A percentile compares a stretch with the other conserved stretches of the same genome.
Evolutionary conservation across 208 protist species (phyloP).

Genomic region (Trypanosoma lewisi): DNA sequence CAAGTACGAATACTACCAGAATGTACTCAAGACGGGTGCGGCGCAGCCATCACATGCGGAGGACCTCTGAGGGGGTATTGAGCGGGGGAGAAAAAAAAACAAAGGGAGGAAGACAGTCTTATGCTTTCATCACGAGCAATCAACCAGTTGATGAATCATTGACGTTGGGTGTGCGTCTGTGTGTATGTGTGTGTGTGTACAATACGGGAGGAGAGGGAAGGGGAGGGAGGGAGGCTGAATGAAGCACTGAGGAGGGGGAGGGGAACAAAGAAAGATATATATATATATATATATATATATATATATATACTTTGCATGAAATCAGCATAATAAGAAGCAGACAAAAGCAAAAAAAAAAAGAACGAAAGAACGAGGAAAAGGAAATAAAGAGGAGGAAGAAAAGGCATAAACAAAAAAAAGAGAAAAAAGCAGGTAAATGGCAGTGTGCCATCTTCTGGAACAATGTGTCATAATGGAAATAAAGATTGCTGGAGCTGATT

Average conservation of each 20-base stretch:
- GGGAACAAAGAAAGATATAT: constrained; percentile 2
- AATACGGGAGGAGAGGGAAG: background rate
- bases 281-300: background rate
- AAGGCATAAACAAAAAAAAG: constrained; percentile 9
- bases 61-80: background rate
- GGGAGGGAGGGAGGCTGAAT: background rate
- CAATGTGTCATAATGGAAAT: background rate
- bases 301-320: background rate
- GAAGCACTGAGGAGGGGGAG: background rate
- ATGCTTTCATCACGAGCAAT: too few species aligned
- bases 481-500: background rate
- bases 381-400: constrained; percentile 24
- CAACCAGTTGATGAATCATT: too few species aligned
- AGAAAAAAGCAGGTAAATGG: background rate
- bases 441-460: background rate
- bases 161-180: too few species aligned
- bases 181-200: too few species aligned
- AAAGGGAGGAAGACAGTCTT: background rate
- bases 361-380: background rate
- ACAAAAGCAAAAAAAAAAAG: constrained; percentile 2
- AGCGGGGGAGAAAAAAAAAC: constrained; percentile 1
- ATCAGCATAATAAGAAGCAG: background rate
- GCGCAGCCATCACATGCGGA: constrained; percentile 2
- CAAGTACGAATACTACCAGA: constrained; percentile 93
- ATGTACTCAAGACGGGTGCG: constrained; percentile 47